Conservation (phyloP, 2,329 filamentous ascomycete species). For the Talaromyces amestolkiae region DNA sequence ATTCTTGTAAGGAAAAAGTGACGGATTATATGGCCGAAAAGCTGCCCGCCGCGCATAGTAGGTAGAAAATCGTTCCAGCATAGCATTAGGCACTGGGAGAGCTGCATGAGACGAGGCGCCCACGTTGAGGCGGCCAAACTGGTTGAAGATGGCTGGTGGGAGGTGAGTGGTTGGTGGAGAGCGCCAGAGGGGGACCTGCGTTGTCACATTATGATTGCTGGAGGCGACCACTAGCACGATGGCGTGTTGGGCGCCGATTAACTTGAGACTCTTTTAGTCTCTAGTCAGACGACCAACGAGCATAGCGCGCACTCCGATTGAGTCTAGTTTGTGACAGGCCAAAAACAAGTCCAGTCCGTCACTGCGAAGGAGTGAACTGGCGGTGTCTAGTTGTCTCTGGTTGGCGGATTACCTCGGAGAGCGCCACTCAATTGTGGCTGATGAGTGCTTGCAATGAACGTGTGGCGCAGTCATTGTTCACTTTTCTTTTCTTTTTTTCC, state of each 20-base stretch:
- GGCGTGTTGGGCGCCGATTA: slow-evolving; percentile 1
- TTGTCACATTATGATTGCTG: slow-evolving; percentile 27
- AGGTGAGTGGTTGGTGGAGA: slow-evolving; percentile 18
- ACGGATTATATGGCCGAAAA: slow-evolving; percentile 2
- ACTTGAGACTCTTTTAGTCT: background rate
- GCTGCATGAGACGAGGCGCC: slow-evolving; percentile 9
- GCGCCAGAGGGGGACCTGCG: slow-evolving; percentile 20
- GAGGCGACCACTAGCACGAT: slow-evolving; percentile 7
- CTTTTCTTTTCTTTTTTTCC: background rate
- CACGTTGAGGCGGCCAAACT: slow-evolving; percentile 15
- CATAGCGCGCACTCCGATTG: background rate
- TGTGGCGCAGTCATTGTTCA: background rate
- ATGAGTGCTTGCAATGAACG: background rate
- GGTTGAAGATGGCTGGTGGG: slow-evolving; percentile 3
- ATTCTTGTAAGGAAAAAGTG: background rate
- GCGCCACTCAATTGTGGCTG: background rate
- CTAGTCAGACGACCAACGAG: background rate
- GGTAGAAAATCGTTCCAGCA: background rate
- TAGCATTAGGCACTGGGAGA: slow-evolving; percentile 7
- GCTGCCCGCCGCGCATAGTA: background rate
- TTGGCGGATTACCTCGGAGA: background rate
- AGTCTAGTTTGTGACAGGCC: background rate
- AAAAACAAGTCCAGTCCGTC: background rate
- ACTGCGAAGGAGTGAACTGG: background rate
- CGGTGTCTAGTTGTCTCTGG: background rate